These are phyloP conservation scores for Elongisporangium anandrum DNA, from an alignment of 352 stramenopile species.

Conservation along the genomic window DNA sequence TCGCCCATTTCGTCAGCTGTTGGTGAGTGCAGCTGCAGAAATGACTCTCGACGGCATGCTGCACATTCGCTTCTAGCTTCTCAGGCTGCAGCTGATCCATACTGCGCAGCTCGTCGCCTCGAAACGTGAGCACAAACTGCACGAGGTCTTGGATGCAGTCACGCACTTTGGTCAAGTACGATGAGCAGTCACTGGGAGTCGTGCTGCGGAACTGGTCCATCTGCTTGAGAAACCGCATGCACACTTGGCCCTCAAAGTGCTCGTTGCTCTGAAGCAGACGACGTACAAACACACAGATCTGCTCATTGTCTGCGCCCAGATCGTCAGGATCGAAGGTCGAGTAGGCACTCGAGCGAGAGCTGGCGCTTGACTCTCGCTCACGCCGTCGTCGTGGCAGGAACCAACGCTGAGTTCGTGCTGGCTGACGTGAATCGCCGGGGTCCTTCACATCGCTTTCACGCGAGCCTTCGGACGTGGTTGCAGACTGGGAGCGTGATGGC, in stretches of 20 bases:
- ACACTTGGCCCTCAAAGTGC: constrained; percentile 26
- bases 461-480: not conserved
- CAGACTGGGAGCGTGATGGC: not conserved
- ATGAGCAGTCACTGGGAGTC: constrained; percentile 8
- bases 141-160: constrained; percentile 27
- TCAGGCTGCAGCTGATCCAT: not conserved
- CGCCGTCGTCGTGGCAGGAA: not conserved
- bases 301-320: not conserved
- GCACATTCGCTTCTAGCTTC: constrained; percentile 4
- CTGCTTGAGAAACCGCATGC: constrained; percentile 13
- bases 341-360: not conserved
- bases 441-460: not conserved
- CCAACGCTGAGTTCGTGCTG: not conserved
- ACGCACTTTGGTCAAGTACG: constrained; percentile 25
- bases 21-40: constrained; percentile 1
- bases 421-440: not conserved
- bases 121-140: constrained; percentile 30
- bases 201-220: not conserved
- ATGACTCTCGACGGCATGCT: constrained; percentile 13
- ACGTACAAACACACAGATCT: constrained; percentile 11
- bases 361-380: not conserved
- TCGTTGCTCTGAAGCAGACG: constrained; percentile 8
- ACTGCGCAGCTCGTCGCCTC: constrained; percentile 9
- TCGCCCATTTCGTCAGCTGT: not conserved
- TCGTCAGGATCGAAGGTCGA: not conserved